phyloP scores from a whole-genome alignment of 2,329 filamentous ascomycete species.

The Fusarium sp. region DNA sequence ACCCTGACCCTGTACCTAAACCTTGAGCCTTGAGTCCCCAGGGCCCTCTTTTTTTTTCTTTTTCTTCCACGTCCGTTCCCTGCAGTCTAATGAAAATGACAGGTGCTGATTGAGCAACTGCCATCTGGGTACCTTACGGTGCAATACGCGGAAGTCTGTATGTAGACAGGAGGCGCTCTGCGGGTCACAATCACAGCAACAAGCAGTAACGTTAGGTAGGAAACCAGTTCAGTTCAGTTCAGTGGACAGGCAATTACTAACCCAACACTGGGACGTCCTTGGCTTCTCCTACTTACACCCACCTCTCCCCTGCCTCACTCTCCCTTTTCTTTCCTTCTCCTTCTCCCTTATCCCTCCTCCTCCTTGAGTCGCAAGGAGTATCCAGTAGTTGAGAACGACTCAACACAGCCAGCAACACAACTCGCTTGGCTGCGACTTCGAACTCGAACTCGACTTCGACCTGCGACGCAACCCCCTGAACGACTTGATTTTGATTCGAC shows the following conservation, averaged over 20 bases:
- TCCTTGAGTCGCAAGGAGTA: slow-evolving; percentile 29
- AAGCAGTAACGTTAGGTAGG: background rate
- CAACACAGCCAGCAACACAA: slow-evolving; percentile 10
- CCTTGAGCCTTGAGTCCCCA: slow-evolving; percentile 26
- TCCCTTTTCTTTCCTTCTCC: slow-evolving; percentile 6
- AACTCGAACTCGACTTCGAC: slow-evolving; percentile 27
- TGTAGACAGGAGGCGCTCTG: slow-evolving; percentile 23
- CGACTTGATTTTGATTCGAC: slow-evolving; percentile 9
- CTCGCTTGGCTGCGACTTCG: slow-evolving; percentile 21
- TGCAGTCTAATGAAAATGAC: slow-evolving; percentile 5
- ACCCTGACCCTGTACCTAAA: slow-evolving; percentile 22
- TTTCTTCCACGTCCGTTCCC: slow-evolving; percentile 13
- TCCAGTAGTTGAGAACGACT: slow-evolving; percentile 32
- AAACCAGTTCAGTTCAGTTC: background rate
- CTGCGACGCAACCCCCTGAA: slow-evolving; percentile 19
- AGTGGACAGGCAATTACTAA: slow-evolving; percentile 39
- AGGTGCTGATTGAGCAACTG: slow-evolving; percentile 12
- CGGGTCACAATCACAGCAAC: slow-evolving; percentile 13
- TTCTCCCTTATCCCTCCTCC: background rate
- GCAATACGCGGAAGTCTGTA: slow-evolving; percentile 1
- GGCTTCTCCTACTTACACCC: slow-evolving; percentile 27
- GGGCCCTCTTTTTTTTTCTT: slow-evolving; percentile 39
- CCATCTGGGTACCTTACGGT: background rate
- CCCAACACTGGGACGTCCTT: slow-evolving; percentile 18
- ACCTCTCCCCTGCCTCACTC: slow-evolving; percentile 12